Percentiles rank a stretch among this genome's conserved stretches.
phyloP scores from a whole-genome alignment of 2,329 filamentous ascomycete species.

The Trichoderma sp. region DNA sequence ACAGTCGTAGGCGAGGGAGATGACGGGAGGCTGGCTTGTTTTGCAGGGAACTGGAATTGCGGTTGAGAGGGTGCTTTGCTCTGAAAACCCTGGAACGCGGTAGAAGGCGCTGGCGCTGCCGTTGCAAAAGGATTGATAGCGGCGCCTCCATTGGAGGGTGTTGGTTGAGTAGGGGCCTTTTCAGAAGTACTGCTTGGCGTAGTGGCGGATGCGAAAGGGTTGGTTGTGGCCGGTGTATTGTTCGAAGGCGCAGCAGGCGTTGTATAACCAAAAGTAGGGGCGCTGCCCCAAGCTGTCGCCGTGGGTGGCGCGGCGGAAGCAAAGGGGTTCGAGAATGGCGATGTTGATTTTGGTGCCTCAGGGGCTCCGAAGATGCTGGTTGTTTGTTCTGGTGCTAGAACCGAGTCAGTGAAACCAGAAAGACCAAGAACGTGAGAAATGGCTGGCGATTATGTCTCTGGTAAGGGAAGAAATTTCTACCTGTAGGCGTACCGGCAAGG shows the following conservation, averaged over 20 bases:
- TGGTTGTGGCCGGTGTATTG: not conserved
- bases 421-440: not conserved
- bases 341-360: constrained; percentile 4
- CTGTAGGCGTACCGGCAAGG: constrained; percentile 8
- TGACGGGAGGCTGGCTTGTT: constrained; percentile 35
- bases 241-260: not conserved
- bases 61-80: constrained; percentile 8
- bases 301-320: not conserved
- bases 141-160: not conserved
- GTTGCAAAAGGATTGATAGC: constrained; percentile 24
- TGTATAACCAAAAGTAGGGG: not conserved
- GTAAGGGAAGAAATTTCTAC: constrained; percentile 16
- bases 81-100: constrained; percentile 2
- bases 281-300: constrained; percentile 1
- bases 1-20: constrained; percentile 18
- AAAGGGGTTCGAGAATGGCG: constrained; percentile 28
- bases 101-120: not conserved
- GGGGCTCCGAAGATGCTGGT: constrained; percentile 9
- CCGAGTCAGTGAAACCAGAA: constrained; percentile 17
- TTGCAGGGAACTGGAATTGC: constrained; percentile 9
- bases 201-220: constrained; percentile 22
- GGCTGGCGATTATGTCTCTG: not conserved
- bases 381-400: constrained; percentile 20
- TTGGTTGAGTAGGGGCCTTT: constrained; percentile 18
- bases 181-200: not conserved